These are phyloP conservation scores for Camellia lanceoleosa DNA, from an alignment of 148 eudicot species.

Conservation along the genomic window DNA sequence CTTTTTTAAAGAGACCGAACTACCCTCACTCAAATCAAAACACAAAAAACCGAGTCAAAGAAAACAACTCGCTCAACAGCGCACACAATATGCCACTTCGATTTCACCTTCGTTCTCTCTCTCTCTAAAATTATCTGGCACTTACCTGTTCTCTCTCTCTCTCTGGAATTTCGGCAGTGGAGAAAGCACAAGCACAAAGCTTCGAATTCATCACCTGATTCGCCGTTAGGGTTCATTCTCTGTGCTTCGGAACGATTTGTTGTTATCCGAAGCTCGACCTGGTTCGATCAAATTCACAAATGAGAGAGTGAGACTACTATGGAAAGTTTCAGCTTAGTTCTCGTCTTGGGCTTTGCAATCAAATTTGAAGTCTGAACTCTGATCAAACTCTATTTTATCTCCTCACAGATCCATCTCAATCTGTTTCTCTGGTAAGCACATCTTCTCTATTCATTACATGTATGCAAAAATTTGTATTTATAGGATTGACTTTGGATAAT, in stretches of 20 bases:
- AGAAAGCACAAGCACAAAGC: neutral
- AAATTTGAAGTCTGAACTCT: neutral
- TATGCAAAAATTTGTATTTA: neutral
- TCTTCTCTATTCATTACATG: neutral
- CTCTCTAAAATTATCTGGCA: neutral
- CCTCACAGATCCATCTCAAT: neutral
- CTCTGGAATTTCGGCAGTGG: neutral
- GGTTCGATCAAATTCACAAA: neutral
- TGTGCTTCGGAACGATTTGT: neutral
- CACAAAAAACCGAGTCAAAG: no score
- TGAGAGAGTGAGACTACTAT: neutral
- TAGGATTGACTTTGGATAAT: neutral
- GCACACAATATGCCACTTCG: no score
- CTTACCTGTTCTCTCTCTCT: neutral
- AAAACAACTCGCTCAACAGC: no score
- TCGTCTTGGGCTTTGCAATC: neutral
- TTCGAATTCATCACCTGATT: neutral
- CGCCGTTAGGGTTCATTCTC: neutral
- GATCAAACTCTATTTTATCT: constrained; percentile 3
- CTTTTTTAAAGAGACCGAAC: no score
- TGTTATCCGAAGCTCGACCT: neutral
- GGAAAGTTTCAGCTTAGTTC: neutral
- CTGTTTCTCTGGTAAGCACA: neutral
- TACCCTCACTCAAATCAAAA: no score
- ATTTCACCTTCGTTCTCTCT: neutral